Conservation (phyloP, 257 asterid genomes). For the Solanum virginianum region DNA sequence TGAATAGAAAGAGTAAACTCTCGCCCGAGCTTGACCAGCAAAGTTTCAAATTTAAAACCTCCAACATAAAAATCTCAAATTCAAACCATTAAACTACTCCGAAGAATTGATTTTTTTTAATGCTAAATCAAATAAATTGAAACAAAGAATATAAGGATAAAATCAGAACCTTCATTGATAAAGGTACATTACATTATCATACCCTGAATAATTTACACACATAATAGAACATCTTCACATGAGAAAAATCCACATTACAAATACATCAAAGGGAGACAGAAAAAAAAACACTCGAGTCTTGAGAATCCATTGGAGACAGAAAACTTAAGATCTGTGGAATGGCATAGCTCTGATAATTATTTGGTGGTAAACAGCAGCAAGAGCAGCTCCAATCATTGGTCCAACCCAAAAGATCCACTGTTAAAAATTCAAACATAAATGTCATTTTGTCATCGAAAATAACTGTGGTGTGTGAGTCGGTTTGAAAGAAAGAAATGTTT, state of each 20-base stretch:
- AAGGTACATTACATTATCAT: background rate
- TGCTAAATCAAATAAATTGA: background rate
- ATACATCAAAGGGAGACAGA: background rate
- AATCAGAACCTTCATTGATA: conserved; percentile 1
- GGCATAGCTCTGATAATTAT: conserved; percentile 59
- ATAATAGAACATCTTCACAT: background rate
- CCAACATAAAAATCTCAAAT: too few relatives aligned
- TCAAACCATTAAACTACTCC: too few relatives aligned
- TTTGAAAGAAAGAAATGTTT: background rate
- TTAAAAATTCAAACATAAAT: background rate
- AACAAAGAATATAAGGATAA: background rate
- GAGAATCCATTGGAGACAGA: background rate
- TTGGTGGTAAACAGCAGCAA: conserved; percentile 52
- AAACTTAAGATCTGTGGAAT: conserved; percentile 25
- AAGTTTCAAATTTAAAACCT: too few relatives aligned
- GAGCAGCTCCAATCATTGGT: conserved; percentile 49
- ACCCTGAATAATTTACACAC: conserved; percentile 29
- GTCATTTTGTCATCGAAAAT: background rate
- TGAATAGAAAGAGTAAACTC: too few relatives aligned
- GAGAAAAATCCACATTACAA: background rate
- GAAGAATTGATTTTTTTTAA: too few relatives aligned
- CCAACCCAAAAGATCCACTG: conserved; percentile 74
- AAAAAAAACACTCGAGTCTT: background rate
- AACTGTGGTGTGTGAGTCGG: background rate
- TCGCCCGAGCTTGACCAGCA: too few relatives aligned